phyloP scores from a whole-genome alignment of 2,329 filamentous ascomycete genomes.

The Ophioceras dolichostomum region DNA sequence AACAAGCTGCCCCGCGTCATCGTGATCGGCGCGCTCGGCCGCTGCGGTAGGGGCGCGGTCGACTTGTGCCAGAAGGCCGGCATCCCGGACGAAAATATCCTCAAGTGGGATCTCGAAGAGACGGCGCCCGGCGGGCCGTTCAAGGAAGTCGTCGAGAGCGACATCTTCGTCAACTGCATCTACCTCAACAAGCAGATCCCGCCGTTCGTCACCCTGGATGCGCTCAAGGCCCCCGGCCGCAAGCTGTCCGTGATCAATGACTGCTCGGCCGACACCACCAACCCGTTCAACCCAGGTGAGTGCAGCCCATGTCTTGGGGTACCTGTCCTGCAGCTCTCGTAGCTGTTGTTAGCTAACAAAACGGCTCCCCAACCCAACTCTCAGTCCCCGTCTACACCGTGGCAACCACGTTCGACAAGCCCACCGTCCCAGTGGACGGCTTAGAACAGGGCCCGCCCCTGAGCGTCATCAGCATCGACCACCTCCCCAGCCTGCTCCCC shows the following conservation, averaged over 20 bases:
- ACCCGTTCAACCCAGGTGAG: slow-evolving; percentile 45
- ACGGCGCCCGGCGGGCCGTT: slow-evolving; percentile 68
- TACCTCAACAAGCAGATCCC: slow-evolving; percentile 67
- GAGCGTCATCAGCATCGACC: slow-evolving; percentile 79
- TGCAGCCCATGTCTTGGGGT: no score
- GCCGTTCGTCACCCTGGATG: slow-evolving; percentile 64
- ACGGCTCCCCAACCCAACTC: no score
- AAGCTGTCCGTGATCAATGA: slow-evolving; percentile 73
- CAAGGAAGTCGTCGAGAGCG: slow-evolving; percentile 60
- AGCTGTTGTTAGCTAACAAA: no score
- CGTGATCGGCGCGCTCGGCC: slow-evolving; percentile 73
- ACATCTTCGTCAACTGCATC: slow-evolving; percentile 81
- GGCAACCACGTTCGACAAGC: slow-evolving; percentile 77
- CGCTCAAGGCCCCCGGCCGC: slow-evolving; percentile 54
- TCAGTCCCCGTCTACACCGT: slow-evolving; percentile 67
- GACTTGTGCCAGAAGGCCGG: slow-evolving; percentile 68
- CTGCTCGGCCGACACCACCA: slow-evolving; percentile 64
- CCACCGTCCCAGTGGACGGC: slow-evolving; percentile 66
- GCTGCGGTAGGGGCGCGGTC: slow-evolving; percentile 76
- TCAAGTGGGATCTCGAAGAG: slow-evolving; percentile 65
- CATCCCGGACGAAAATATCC: slow-evolving; percentile 54
- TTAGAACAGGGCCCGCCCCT: slow-evolving; percentile 45
- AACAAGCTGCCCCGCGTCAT: slow-evolving; percentile 62
- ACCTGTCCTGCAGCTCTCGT: no score
- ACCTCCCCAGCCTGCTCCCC: slow-evolving; percentile 71